Base-by-base conservation (phyloP, 106 monocot genomes). In the Vanilla planifolia region DNA sequence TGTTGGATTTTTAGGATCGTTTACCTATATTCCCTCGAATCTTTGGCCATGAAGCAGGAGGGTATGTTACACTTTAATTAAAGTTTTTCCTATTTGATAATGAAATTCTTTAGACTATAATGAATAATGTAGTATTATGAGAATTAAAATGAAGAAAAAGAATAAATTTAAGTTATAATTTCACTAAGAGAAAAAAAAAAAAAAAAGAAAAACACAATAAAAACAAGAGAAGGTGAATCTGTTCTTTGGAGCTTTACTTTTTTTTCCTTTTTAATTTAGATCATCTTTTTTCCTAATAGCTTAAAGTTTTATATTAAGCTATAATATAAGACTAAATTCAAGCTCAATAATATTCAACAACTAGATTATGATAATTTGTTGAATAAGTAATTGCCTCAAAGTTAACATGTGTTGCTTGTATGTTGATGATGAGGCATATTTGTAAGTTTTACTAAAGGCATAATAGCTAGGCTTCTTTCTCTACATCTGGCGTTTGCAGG, bases 41-140 rank as follows among this genome's bases (percentile, higher is more conserved):
- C 27, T 65, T 82, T 23, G 87, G 87, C 28, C 87, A 88, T 67
- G 87, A 88, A 50, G 87, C 82, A 33, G 75, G 73, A 76, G 87
- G 87, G 87, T 88, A 76, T 55, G 78, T 33, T 50, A 24, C 50
- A 8, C 25, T 44, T 4, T 0, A 17, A 17, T 52, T 28, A 22
- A 27, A 15, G 28, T 0, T 26, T 1, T 8, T 28, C 20, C 3
- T 17, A 3, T 48, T 48, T 16, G n/a, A 16, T 19, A n/a, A 6
- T 6, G 20, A 6, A 16, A 1, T 19, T 2, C 25, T 14, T 10
- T 23, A 25, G 16, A 44, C 44, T 44, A 0, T 14, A 3, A 44
- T 44, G 8, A 44, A 44, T 14, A 44, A 16, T 44, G 37, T 37
- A 37, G 9, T 16, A 44, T 44, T 3, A 9, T 16, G 2, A 14